Conservation (phyloP, 164 flowering plant species). For the Chloranthus sessilifolius region DNA sequence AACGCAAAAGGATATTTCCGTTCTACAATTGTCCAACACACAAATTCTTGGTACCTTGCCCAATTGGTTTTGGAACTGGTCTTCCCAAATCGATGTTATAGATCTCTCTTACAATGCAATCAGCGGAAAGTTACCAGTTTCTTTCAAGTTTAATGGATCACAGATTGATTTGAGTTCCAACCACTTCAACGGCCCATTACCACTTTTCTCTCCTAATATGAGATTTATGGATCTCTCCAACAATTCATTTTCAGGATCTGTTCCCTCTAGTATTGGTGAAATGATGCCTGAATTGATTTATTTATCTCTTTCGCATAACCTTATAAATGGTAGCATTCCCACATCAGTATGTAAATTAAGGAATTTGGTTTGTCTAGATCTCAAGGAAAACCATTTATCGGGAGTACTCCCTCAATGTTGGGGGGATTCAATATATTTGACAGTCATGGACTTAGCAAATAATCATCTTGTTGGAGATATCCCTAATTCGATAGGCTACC, state of each 20-base stretch:
- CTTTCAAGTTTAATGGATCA: no score
- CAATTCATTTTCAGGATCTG: constrained; percentile 28
- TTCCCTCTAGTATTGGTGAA: constrained; percentile 26
- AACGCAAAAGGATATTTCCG: constrained; percentile 19
- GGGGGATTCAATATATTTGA: constrained; percentile 18
- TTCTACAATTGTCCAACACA: constrained; percentile 34
- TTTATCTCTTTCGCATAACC: no score
- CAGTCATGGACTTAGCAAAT: constrained; percentile 26
- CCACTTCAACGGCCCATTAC: no score
- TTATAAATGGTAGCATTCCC: no score
- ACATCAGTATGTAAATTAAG: no score
- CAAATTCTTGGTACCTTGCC: constrained; percentile 45
- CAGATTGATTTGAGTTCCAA: no score
- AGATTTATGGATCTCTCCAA: no score
- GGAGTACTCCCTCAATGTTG: no score
- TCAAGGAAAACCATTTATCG: no score
- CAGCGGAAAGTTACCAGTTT: constrained; percentile 30
- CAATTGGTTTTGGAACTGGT: constrained; percentile 39
- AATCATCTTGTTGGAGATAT: constrained; percentile 31
- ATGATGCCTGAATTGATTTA: constrained; percentile 24
- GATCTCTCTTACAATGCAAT: constrained; percentile 35
- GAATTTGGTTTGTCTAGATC: no score
- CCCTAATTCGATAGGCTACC: constrained; percentile 29
- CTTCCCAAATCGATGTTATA: constrained; percentile 22
- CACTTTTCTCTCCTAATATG: no score